phyloP scores from a whole-genome alignment of 2,329 filamentous ascomycete species.

The Neoarthrinium moseri region DNA sequence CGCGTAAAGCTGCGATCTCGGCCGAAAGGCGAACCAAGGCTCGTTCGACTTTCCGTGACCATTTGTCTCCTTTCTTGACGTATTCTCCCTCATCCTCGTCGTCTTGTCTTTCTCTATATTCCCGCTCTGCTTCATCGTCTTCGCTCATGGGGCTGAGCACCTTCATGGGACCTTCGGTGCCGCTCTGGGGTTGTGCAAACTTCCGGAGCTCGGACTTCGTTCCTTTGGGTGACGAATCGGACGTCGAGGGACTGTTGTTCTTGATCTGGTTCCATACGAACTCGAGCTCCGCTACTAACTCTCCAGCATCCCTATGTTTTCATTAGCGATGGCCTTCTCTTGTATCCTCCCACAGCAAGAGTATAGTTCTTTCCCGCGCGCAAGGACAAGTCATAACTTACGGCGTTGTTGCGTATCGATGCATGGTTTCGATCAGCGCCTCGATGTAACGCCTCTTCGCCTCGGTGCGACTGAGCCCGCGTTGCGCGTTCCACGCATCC shows the following conservation, averaged over 20 bases:
- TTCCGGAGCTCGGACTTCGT: constrained; percentile 37
- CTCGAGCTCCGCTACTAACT: constrained; percentile 91
- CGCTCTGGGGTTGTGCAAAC: constrained; percentile 45
- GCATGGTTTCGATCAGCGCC: constrained; percentile 94
- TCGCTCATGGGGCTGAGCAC: constrained; percentile 86
- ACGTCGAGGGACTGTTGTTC: constrained; percentile 70
- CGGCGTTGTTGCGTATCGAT: constrained; percentile 87
- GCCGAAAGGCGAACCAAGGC: constrained; percentile 87
- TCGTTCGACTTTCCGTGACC: constrained; percentile 80
- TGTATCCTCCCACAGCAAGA: background rate
- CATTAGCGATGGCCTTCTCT: constrained; percentile 9
- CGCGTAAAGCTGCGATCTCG: constrained; percentile 86
- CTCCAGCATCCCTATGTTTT: constrained; percentile 66
- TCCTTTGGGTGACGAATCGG: constrained; percentile 53
- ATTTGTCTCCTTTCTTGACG: constrained; percentile 53
- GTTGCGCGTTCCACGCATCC: constrained; percentile 94
- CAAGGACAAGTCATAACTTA: constrained; percentile 40
- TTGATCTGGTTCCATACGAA: constrained; percentile 99
- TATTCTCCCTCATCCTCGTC: constrained; percentile 37
- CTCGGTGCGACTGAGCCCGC: constrained; percentile 80
- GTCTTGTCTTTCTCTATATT: constrained; percentile 44
- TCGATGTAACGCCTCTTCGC: constrained; percentile 94
- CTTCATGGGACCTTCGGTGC: constrained; percentile 59
- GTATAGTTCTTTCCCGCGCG: no score
- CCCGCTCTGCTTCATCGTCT: constrained; percentile 65